phyloP scores from a whole-genome alignment of 345 rosid species.

The Melastoma malabathricum region DNA sequence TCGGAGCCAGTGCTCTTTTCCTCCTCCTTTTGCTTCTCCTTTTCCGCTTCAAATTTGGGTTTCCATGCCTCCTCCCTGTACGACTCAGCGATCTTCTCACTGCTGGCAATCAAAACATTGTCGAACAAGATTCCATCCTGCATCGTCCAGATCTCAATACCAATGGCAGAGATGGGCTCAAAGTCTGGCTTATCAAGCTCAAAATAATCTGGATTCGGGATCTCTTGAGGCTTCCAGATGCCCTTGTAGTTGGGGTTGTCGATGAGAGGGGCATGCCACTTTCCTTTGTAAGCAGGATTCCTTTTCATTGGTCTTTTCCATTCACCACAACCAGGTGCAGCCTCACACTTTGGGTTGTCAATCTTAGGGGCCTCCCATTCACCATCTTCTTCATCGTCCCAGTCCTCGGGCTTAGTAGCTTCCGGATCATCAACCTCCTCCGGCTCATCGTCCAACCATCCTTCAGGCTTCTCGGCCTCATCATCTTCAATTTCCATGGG shows the following conservation, averaged over 20 bases:
- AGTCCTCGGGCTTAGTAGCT: conserved; percentile 41
- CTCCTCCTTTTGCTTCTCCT: conserved; percentile 28
- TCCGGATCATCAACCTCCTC: conserved; percentile 52
- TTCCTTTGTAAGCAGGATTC: conserved; percentile 43
- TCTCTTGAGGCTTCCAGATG: conserved; percentile 37
- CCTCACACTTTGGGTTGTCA: conserved; percentile 30
- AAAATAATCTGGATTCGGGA: conserved; percentile 37
- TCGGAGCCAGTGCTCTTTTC: conserved; percentile 21
- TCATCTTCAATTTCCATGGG: conserved; percentile 33
- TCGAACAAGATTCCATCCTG: conserved; percentile 46
- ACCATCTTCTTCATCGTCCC: conserved; percentile 61
- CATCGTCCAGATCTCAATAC: conserved; percentile 60
- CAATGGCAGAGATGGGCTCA: conserved; percentile 44
- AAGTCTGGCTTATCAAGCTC: conserved; percentile 32
- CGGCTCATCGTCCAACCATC: conserved; percentile 44
- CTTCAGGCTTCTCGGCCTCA: conserved; percentile 44
- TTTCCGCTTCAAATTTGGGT: conserved; percentile 33
- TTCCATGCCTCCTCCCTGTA: conserved; percentile 29
- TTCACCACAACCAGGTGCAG: conserved; percentile 46
- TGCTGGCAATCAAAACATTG: conserved; percentile 29
- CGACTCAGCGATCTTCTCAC: conserved; percentile 27
- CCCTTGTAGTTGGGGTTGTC: conserved; percentile 46
- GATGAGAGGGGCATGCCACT: conserved; percentile 41
- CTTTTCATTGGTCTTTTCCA: conserved; percentile 42
- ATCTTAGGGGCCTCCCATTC: conserved; percentile 42